Conservation (phyloP, 192 early-diverging fungal genomes). For the Phlyctochytrium arcticum region DNA sequence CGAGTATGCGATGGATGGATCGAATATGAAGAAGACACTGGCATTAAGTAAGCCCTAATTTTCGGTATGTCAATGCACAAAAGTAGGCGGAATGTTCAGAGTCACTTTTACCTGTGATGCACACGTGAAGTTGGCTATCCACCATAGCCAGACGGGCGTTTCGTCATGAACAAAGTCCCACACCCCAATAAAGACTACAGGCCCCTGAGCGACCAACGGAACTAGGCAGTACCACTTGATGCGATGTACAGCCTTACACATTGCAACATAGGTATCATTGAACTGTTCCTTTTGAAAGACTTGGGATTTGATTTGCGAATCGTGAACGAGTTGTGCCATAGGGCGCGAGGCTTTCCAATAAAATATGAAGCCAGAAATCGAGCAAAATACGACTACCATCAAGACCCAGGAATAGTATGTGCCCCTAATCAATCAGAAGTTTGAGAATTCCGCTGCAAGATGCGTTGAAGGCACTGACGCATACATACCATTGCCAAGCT, state of each 20-base stretch:
- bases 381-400: background rate
- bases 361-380: background rate
- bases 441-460: background rate
- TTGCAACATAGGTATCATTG: background rate
- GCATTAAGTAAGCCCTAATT: background rate
- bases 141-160: background rate
- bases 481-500: background rate
- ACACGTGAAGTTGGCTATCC: background rate
- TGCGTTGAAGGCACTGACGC: background rate
- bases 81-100: background rate
- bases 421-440: background rate
- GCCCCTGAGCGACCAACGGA: constrained; percentile 5
- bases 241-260: background rate
- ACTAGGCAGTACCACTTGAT: constrained; percentile 13
- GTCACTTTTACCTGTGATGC: background rate
- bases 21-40: background rate
- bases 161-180: no score
- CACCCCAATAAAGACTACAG: no score
- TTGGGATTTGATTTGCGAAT: background rate
- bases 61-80: background rate
- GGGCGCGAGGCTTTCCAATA: background rate
- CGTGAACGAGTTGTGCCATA: background rate
- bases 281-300: background rate
- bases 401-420: constrained; percentile 5
- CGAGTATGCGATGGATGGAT: background rate